These are phyloP conservation scores for Leccinum boreale DNA, from an alignment of 768 basidiomycete species.

Conservation along the genomic window DNA sequence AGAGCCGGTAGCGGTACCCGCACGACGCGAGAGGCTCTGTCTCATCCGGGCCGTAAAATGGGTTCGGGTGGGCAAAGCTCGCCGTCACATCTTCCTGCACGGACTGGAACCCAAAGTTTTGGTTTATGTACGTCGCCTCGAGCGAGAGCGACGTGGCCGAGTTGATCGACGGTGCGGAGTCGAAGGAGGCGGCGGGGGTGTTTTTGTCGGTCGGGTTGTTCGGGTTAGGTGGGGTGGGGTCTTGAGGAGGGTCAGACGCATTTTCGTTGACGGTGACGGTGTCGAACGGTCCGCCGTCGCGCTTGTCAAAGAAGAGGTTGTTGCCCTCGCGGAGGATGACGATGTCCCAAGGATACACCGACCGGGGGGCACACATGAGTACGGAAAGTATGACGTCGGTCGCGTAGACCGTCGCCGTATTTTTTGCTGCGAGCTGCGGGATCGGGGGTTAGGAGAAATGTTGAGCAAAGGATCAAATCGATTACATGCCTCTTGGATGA, in stretches of 20 bases:
- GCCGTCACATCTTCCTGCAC: constrained; percentile 72
- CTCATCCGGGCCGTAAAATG: constrained; percentile 93
- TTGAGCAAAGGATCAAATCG: background rate
- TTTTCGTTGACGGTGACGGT: constrained; percentile 99
- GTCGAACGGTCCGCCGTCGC: constrained; percentile 95
- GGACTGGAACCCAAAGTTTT: constrained; percentile 96
- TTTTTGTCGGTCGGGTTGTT: constrained; percentile 72
- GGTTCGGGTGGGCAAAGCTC: constrained; percentile 85
- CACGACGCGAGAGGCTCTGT: constrained; percentile 94
- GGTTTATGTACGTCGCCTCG: constrained; percentile 98
- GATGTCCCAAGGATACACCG: constrained; percentile 98
- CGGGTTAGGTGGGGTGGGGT: constrained; percentile 73
- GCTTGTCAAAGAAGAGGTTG: constrained; percentile 94
- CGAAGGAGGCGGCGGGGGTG: constrained; percentile 40
- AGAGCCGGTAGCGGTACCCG: constrained; percentile 93
- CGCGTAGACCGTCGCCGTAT: constrained; percentile 83
- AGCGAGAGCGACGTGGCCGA: constrained; percentile 89
- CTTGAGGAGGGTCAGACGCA: constrained; percentile 89
- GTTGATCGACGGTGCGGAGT: constrained; percentile 78
- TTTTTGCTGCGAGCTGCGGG: constrained; percentile 70
- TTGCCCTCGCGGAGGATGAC: constrained; percentile 92
- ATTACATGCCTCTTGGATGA: constrained; percentile 78
- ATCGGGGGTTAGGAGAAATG: background rate
- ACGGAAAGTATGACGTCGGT: constrained; percentile 95
- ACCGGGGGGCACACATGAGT: constrained; percentile 93